Conservation (phyloP, 495 filamentous ascomycete genomes). For the Aspergillus kassunensis region DNA sequence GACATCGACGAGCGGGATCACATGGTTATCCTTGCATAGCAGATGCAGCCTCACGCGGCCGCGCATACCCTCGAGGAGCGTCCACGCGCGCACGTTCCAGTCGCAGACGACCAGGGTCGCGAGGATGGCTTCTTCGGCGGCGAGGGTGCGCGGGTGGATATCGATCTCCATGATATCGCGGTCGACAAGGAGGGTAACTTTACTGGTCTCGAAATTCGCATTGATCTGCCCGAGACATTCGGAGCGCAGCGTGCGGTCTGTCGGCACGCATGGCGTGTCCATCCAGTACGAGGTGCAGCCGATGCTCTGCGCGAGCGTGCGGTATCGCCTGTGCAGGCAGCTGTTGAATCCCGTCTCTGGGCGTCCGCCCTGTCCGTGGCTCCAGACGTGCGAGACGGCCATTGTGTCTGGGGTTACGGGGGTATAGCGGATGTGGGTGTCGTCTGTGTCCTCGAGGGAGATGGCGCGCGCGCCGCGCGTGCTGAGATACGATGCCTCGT, state of each 20-base stretch:
- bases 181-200: constrained; percentile 1
- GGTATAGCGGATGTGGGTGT: background rate
- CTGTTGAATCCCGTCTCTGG: constrained; percentile 6
- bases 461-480: background rate
- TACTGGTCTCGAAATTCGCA: background rate
- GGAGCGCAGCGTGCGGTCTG: background rate
- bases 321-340: constrained; percentile 1
- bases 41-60: background rate
- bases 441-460: background rate
- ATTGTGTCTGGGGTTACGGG: background rate
- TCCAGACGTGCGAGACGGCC: constrained; percentile 6
- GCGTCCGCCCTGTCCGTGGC: constrained; percentile 3
- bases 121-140: background rate
- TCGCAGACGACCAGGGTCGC: constrained; percentile 1
- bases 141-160: background rate
- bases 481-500: background rate
- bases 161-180: constrained; percentile 3
- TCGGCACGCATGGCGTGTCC: constrained; percentile 6
- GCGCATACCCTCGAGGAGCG: constrained; percentile 4
- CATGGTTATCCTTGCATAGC: constrained; percentile 1
- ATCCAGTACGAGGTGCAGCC: constrained; percentile 7
- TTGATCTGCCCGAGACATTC: constrained; percentile 3
- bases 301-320: background rate
- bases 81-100: constrained; percentile 9
- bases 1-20: background rate